These are phyloP conservation scores for Chaetomium globosum DNA, from an alignment of 2,329 filamentous ascomycete species.

Conservation along the genomic window DNA sequence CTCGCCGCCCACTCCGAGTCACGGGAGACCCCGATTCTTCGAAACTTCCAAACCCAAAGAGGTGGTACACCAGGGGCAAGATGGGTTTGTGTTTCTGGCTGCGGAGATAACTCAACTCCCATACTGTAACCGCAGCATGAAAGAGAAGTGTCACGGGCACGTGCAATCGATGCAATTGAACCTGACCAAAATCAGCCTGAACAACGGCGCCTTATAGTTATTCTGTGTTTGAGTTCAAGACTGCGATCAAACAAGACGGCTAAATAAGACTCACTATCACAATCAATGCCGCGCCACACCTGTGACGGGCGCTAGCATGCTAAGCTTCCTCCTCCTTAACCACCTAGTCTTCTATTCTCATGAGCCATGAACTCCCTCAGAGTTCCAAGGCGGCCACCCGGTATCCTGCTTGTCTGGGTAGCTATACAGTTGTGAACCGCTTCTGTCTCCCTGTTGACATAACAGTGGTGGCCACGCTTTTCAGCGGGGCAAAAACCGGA, in stretches of 20 bases:
- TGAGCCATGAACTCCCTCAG: background rate
- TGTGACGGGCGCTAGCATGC: background rate
- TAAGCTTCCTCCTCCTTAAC: background rate
- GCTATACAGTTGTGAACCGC: too few species aligned
- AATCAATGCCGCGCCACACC: background rate
- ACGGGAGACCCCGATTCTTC: background rate
- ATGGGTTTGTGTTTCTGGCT: too few species aligned
- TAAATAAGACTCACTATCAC: background rate
- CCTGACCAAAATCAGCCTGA: background rate
- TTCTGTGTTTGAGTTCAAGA: background rate
- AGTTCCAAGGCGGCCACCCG: too few species aligned
- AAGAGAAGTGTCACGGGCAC: too few species aligned
- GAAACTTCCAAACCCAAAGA: background rate
- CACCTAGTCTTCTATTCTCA: background rate
- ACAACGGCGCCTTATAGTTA: background rate
- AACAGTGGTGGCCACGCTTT: too few species aligned
- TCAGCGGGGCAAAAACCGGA: too few species aligned
- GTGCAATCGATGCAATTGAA: too few species aligned
- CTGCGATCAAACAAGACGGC: background rate
- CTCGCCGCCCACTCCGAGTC: background rate
- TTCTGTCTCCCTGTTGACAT: too few species aligned
- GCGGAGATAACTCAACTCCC: too few species aligned
- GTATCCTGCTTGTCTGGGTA: too few species aligned
- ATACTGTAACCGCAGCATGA: too few species aligned
- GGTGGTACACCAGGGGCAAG: too few species aligned